These are phyloP conservation scores for Chaetomiaceae sp. DNA, from an alignment of 2,329 filamentous ascomycete species.

Conservation along the genomic window DNA sequence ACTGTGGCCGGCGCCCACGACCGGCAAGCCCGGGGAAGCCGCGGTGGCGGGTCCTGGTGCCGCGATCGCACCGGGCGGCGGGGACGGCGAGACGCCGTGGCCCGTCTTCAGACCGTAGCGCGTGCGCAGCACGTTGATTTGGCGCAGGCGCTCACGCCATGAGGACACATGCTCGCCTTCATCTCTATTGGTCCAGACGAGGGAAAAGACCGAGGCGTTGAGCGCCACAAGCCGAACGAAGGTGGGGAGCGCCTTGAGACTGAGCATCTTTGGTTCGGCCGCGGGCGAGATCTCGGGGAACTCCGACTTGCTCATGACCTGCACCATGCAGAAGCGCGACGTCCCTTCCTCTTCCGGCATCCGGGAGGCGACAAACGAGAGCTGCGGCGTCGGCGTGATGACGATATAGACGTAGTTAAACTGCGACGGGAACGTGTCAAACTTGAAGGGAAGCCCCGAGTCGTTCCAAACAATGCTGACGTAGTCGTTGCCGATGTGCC, in stretches of 20 bases:
- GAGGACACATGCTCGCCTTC: slow-evolving; percentile 81
- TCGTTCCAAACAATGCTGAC: slow-evolving; percentile 99
- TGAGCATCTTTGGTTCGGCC: slow-evolving; percentile 83
- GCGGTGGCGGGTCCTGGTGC: not conserved
- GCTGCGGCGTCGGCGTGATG: slow-evolving; percentile 79
- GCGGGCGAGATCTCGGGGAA: slow-evolving; percentile 92
- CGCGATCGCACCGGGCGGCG: slow-evolving; percentile 23
- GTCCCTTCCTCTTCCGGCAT: slow-evolving; percentile 31
- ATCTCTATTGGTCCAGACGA: slow-evolving; percentile 77
- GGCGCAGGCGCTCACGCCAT: slow-evolving; percentile 80
- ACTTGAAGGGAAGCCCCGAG: slow-evolving; percentile 81
- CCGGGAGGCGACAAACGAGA: slow-evolving; percentile 66
- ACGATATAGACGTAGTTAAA: slow-evolving; percentile 98
- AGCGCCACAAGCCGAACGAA: slow-evolving; percentile 86
- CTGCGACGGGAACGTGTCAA: slow-evolving; percentile 87
- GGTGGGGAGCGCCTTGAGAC: slow-evolving; percentile 71
- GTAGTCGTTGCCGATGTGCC: slow-evolving; percentile 94
- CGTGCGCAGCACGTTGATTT: slow-evolving; percentile 78
- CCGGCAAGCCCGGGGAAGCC: not conserved
- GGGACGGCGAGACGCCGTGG: slow-evolving; percentile 19
- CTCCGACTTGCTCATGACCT: slow-evolving; percentile 79
- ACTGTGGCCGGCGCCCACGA: not conserved
- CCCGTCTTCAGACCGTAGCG: slow-evolving; percentile 43
- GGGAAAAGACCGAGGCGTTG: slow-evolving; percentile 88
- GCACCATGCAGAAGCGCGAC: slow-evolving; percentile 75